Percentiles rank a stretch among this genome's conserved stretches.
Conservation (phyloP, 768 basidiomycete genomes). For the Hericium erinaceus region DNA sequence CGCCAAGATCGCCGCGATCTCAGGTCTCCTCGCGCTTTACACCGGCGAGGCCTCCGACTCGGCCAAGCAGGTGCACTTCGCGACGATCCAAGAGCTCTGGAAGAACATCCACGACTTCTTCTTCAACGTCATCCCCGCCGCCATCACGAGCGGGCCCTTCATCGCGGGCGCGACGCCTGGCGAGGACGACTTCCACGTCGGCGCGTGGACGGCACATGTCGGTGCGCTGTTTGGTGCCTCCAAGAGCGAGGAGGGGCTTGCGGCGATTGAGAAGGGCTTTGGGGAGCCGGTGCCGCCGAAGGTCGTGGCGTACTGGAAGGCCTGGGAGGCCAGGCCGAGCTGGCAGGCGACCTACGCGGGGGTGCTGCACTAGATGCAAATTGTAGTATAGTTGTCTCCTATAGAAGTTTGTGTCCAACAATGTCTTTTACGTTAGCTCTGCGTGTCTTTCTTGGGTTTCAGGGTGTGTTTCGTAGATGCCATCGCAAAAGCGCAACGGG, state of each 20-base stretch:
- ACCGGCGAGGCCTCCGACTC: neutral
- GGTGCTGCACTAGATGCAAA: neutral
- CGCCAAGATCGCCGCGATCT: neutral
- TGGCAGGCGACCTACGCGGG: neutral
- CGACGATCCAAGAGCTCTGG: neutral
- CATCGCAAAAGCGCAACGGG: no score
- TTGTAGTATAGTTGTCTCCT: no score
- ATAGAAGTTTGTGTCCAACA: no score
- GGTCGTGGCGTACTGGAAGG: neutral
- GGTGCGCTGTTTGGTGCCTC: neutral
- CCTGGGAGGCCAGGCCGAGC: neutral
- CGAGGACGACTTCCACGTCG: neutral
- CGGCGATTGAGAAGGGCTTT: neutral
- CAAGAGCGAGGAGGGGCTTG: neutral
- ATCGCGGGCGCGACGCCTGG: conserved; percentile 1
- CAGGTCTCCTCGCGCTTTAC: neutral
- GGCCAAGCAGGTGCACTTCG: neutral
- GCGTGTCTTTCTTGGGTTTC: no score
- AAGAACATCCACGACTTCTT: neutral
- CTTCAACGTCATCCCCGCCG: neutral
- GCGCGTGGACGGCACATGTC: neutral
- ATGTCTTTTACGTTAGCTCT: no score
- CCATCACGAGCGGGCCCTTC: neutral
- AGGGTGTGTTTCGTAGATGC: no score
- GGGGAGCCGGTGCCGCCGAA: neutral